Conservation (phyloP, 2,329 filamentous ascomycete genomes). For the Colletotrichum sp. region DNA sequence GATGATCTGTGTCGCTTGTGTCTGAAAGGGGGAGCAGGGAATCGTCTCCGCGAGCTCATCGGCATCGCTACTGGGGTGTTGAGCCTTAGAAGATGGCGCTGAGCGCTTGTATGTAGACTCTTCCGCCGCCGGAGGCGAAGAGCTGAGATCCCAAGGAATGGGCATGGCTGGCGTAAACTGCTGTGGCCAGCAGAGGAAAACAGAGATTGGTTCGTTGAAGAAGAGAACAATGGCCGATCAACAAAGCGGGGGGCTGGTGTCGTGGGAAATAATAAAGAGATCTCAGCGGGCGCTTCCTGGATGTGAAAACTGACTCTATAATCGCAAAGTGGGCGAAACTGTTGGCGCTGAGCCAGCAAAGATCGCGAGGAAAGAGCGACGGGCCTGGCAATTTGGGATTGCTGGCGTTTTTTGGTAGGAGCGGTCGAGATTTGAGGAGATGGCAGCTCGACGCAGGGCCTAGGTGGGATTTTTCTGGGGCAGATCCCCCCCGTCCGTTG, state of each 20-base stretch:
- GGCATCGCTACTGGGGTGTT: conserved; percentile 36
- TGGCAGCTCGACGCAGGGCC: not conserved
- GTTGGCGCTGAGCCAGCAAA: not conserved
- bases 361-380: not conserved
- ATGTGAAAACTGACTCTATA: not conserved
- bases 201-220: not conserved
- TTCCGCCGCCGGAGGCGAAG: conserved; percentile 4
- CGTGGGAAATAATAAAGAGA: not conserved
- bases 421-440: conserved; percentile 16
- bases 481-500: conserved; percentile 14
- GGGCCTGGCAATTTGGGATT: not conserved
- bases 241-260: not conserved
- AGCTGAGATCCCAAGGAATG: conserved; percentile 1
- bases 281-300: not conserved
- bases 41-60: conserved; percentile 55
- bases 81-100: not conserved
- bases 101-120: not conserved
- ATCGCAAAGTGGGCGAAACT: not conserved
- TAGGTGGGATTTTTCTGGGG: conserved; percentile 20
- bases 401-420: not conserved
- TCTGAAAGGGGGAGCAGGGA: conserved; percentile 47
- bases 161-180: not conserved
- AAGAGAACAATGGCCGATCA: not conserved
- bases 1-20: conserved; percentile 52
- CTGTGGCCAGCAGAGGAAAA: not conserved